These are phyloP conservation scores for Apophysomyces sp. DNA, from an alignment of 371 early-diverging fungal species.

Conservation along the genomic window DNA sequence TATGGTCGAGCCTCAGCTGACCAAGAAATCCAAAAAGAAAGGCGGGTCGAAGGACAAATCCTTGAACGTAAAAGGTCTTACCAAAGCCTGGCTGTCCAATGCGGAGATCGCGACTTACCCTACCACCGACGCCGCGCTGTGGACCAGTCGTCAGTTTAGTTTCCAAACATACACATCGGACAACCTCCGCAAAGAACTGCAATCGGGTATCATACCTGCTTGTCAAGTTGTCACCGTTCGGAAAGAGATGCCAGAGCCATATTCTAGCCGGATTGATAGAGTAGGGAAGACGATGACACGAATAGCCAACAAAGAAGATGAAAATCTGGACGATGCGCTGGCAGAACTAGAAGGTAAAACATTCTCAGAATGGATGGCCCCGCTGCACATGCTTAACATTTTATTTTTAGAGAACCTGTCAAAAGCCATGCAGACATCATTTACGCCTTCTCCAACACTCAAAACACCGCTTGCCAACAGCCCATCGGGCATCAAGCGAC, in stretches of 20 bases:
- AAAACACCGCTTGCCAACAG: constrained; percentile 27
- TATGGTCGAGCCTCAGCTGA: neutral
- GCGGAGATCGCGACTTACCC: constrained; percentile 59
- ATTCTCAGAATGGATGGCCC: too few relatives aligned
- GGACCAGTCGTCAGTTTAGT: constrained; percentile 53
- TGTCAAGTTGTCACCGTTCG: constrained; percentile 43
- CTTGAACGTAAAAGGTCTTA: constrained; percentile 1
- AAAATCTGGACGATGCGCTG: constrained; percentile 46
- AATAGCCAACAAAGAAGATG: constrained; percentile 29
- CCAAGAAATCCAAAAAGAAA: constrained; percentile 2
- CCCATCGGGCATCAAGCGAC: constrained; percentile 32
- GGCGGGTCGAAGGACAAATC: neutral
- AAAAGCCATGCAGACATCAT: constrained; percentile 50
- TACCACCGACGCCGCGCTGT: constrained; percentile 28
- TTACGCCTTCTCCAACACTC: constrained; percentile 28
- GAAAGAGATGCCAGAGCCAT: constrained; percentile 49
- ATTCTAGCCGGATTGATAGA: constrained; percentile 44
- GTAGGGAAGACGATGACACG: constrained; percentile 39
- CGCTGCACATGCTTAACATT: too few relatives aligned
- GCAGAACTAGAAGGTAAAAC: constrained; percentile 46
- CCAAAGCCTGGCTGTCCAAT: constrained; percentile 49
- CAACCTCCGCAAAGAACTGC: neutral
- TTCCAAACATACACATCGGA: constrained; percentile 47
- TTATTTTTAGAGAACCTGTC: constrained; percentile 43
- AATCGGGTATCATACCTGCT: constrained; percentile 34